Base-by-base conservation (phyloP, 1,284 basidiomycete genomes). In the Termitomyces sp. region DNA sequence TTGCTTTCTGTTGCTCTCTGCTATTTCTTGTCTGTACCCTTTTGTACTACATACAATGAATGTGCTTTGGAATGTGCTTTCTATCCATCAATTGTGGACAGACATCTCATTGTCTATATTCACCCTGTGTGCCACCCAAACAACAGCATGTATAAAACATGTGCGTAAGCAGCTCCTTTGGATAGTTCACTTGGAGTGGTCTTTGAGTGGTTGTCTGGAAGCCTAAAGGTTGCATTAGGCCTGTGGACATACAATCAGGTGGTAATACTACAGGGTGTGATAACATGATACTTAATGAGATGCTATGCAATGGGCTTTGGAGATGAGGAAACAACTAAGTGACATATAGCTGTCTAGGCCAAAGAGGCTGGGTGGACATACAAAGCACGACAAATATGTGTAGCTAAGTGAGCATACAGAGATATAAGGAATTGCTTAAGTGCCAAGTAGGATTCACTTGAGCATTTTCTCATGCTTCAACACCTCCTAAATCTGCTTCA, bases 131-230 rank as follows among this genome's bases (percentile, higher is more conserved):
- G 6, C 46, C 56, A 34, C 55, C 67, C n/a, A 72, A 63, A 5
- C 82, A 77, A 0, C 86, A 86, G 28, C 76, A 78, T 0, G 86
- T 86, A 55, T 78, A 64, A 65, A 86, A 89, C 1, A 70, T 66
- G 59, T 88, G 85, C 51, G 72, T 88, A 34, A 89, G 72, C 1
- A 81, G 60, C 46, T 83, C 79, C 31, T 72, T 68, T 0, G 86
- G 78, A 60, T 88, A 80, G 9, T 70, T 74, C 5, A 75, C 72
- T 13, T 86, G 75, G 2, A 80, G 75, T 2, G 81, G 79, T 55
- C 81, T 81, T n/a, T n/a, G n/a, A n/a, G n/a, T n/a, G n/a, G n/a
- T n/a, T n/a, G n/a, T n/a, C n/a, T n/a, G n/a, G n/a, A n/a, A n/a
- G n/a, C 62, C 77, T 69, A 53, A 69, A 1, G 68, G 60, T 7